Base-by-base conservation (phyloP, 495 filamentous ascomycete genomes). In the Elaphomyces granulatus region DNA sequence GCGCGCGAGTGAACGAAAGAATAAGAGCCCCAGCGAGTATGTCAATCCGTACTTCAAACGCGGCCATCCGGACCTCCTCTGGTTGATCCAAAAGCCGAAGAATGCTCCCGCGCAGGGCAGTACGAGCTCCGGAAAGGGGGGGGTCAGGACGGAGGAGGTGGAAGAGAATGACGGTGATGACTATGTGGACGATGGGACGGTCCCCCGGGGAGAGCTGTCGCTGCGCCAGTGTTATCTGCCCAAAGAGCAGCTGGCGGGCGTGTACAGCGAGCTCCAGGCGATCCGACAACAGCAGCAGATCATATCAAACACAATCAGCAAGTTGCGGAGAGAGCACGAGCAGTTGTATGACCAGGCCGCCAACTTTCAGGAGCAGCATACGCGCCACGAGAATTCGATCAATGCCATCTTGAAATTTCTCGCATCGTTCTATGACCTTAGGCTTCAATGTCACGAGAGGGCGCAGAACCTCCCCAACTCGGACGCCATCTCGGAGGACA, bases 1-100 rank as follows among this genome's bases (percentile, higher is more conserved):
- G 80, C 83, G 87, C 45, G 87, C 92, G 19, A 94, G 87, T 56
- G 88, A 96, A 59, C 77, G 85, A 40, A 92, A 94, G 54, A 87
- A 87, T 53, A 96, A 96, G 60, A 93, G 85, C 34, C 90, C 90
- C 2, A 95, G 88, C 68, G 88, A 96, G 68, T 99, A 96, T 54
- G 83, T 80, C 38, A 94, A 99, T 51, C 83, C 83, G 12, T 99
- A 84, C 59, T 99, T 99, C 60, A 86, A 86, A 45, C 80, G 84
- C 28, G 90, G 86, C 8, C 78, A 90, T 46, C 87, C 92, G 4
- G 88, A 94, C 56, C 64, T 96, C 43, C 75, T 96, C 15, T 99
- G 92, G 92, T 65, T 99, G 40, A 95, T 99, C 41, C 86, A 93
- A 49, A 99, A 99, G 60, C 88, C 92, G 2, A 93, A 88, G 53